Conservation (phyloP, 2,329 filamentous ascomycete species). For the Epichloe coenophiala region DNA sequence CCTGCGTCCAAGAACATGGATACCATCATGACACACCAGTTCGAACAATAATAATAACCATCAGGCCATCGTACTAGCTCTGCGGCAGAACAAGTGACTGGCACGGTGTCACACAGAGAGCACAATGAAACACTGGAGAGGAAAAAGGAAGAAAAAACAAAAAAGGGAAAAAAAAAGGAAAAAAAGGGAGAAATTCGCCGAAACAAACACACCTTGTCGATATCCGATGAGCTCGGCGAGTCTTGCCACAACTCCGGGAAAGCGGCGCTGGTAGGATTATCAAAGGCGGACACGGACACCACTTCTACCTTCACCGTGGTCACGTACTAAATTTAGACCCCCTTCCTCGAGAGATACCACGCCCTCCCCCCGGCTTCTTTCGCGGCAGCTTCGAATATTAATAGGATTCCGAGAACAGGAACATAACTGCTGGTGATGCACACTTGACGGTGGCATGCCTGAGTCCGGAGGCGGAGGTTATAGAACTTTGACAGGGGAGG, state of each 20-base stretch:
- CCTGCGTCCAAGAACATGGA: too few species aligned
- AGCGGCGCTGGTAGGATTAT: neutral
- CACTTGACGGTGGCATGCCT: too few species aligned
- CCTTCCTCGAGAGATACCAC: too few species aligned
- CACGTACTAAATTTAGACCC: too few species aligned
- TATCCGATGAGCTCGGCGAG: neutral
- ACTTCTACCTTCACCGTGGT: neutral
- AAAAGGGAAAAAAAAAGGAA: neutral
- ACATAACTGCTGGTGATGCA: too few species aligned
- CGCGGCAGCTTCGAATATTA: neutral
- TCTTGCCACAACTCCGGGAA: neutral
- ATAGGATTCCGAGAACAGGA: neutral
- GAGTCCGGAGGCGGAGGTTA: too few species aligned
- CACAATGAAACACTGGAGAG: neutral
- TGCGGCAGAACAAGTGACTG: neutral
- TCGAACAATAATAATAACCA: too few species aligned
- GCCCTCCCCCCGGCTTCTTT: too few species aligned
- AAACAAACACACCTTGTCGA: constrained; percentile 1
- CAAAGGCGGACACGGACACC: neutral
- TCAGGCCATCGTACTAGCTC: too few species aligned
- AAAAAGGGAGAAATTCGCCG: neutral
- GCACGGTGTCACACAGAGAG: neutral
- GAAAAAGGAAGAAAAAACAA: neutral
- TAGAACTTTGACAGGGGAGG: too few species aligned
- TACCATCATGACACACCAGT: too few species aligned